Base-by-base conservation (phyloP, 2,329 filamentous ascomycete genomes). In the Botrytis aclada region DNA sequence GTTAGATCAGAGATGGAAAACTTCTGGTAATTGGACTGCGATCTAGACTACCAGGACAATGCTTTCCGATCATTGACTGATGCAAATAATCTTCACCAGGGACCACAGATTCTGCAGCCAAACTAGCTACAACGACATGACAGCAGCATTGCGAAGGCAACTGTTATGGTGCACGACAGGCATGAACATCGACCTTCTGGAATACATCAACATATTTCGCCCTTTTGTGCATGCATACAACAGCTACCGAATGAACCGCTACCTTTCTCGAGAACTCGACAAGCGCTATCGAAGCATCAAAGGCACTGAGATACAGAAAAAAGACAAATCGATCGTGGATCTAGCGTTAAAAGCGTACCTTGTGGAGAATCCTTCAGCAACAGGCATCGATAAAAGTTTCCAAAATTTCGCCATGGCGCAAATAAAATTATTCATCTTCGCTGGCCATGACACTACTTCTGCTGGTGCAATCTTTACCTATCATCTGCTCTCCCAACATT, bases 391-490 rank as follows among this genome's bases (percentile, higher is more conserved):
- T 29, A 61, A 45, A 16, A 63, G 22, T 34, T 70, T 70, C 20
- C 60, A 51, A 4, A 56, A 70, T 39, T 60, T 61, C 7, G 65
- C 54, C 7, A 65, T 43, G 54, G 45, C 34, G 8, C 65, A 73
- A 54, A 63, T 73, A 22, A 70, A 70, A 29, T 29, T 72, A 25
- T 78, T 78, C 58, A 65, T 79, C 29, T 78, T 79, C 61, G 78
- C 76, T 14, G 78, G 78, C 3, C 75, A 78, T 41, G 78, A 79
- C 43, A 77, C 78, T 1, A 77, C 75, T 12, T 54, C 56, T 51
- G 72, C 67, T 45, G 73, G 41, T 32, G 69, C 73, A 25, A 54
- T 58, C 18, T 75, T 74, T 39, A 70, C 64, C 6, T 75, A 74
- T 14, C 74, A 78, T 60, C 63, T 74, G 12, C 70, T 78, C 22